Evolutionary conservation across 2,329 filamentous ascomycete genomes (phyloP).

Genomic region (Aspergillus ochraceus): DNA sequence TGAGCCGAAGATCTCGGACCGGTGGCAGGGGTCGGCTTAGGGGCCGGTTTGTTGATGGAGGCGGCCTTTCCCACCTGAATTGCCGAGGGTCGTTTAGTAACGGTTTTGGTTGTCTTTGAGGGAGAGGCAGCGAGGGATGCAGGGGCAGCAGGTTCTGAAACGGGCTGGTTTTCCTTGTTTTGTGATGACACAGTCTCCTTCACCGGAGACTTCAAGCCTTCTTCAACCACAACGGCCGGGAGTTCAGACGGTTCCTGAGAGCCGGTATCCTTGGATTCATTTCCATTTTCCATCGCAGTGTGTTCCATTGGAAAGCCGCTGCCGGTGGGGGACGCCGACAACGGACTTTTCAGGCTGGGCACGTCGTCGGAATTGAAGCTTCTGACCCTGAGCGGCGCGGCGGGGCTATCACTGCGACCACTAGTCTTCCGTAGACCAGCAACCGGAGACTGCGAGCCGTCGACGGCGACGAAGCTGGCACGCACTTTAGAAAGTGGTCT

Average conservation of each 20-base stretch:
- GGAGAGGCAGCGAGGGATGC: constrained; percentile 11
- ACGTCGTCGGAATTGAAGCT: constrained; percentile 32
- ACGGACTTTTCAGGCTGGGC: constrained; percentile 29
- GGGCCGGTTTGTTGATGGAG: constrained; percentile 12
- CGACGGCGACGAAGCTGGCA: constrained; percentile 72
- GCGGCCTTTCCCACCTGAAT: constrained; percentile 28
- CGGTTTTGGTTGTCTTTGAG: constrained; percentile 23
- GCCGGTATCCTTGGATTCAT: constrained; percentile 11
- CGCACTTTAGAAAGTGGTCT: constrained; percentile 73
- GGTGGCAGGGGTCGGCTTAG: constrained; percentile 22
- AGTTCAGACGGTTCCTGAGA: background rate
- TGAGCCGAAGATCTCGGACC: constrained; percentile 21
- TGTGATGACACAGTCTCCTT: constrained; percentile 12
- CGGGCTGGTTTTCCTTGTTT: constrained; percentile 21
- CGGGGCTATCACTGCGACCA: constrained; percentile 34
- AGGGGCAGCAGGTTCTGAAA: constrained; percentile 6
- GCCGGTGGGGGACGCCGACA: constrained; percentile 28
- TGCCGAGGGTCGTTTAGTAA: constrained; percentile 34
- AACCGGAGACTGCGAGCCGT: constrained; percentile 49
- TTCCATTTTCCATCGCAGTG: constrained; percentile 15
- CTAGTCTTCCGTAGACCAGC: constrained; percentile 45
- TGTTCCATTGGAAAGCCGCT: constrained; percentile 16
- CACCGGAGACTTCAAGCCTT: background rate
- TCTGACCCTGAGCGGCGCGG: constrained; percentile 28
- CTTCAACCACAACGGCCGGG: background rate